These are phyloP conservation scores for Alternaria brassicae DNA, from an alignment of 2,329 filamentous ascomycete species.

Conservation along the genomic window DNA sequence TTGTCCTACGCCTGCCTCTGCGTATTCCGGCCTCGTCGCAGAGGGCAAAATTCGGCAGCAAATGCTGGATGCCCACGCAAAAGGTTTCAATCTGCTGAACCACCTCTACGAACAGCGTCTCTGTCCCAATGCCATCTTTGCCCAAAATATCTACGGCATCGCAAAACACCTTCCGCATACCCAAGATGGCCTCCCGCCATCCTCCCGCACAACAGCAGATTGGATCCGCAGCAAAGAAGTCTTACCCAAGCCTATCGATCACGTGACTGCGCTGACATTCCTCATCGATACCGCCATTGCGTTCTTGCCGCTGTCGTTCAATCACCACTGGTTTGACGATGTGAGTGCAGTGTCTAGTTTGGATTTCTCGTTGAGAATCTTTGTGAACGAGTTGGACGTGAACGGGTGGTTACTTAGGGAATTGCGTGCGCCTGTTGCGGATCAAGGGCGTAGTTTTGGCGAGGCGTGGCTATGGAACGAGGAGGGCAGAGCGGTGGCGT, in stretches of 20 bases:
- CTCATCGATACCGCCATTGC: conserved; percentile 56
- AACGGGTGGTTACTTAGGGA: conserved; percentile 56
- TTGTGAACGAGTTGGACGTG: conserved; percentile 52
- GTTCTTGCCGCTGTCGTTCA: conserved; percentile 56
- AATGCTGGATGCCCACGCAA: conserved; percentile 26
- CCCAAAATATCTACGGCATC: conserved; percentile 55
- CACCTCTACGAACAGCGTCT: conserved; percentile 48
- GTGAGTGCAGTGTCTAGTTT: conserved; percentile 55
- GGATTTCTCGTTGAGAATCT: conserved; percentile 59
- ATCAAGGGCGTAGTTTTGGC: conserved; percentile 54
- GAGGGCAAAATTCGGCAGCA: conserved; percentile 25
- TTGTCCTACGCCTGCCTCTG: conserved; percentile 11
- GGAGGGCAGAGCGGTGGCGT: conserved; percentile 55
- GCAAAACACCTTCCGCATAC: conserved; percentile 45
- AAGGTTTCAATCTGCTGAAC: conserved; percentile 40
- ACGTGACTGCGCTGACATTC: conserved; percentile 53
- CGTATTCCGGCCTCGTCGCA: conserved; percentile 1
- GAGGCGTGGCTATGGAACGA: conserved; percentile 57
- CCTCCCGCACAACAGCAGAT: conserved; percentile 47
- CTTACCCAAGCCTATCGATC: conserved; percentile 36
- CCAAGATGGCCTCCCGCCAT: conserved; percentile 51
- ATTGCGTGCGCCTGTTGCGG: conserved; percentile 49
- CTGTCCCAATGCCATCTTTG: conserved; percentile 52
- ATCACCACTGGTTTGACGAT: conserved; percentile 55
- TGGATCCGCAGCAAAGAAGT: conserved; percentile 47